Evolutionary conservation across 192 early-diverging fungal species (phyloP).

Genomic region (Diversispora eburnea): DNA sequence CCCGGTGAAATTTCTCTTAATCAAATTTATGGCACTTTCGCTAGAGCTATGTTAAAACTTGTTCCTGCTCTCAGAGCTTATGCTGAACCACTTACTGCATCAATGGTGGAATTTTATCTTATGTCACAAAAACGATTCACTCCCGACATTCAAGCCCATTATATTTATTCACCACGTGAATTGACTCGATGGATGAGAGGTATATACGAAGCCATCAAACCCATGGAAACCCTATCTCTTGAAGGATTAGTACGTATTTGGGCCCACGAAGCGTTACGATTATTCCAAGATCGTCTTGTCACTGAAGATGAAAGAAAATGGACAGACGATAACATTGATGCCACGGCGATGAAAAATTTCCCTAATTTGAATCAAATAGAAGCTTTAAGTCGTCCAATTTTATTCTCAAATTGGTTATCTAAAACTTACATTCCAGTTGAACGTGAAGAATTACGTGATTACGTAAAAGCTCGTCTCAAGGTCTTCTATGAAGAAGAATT

Average conservation of each 20-base stretch:
- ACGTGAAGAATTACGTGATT: slow-evolving; percentile 86
- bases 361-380: slow-evolving; percentile 67
- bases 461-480: slow-evolving; percentile 88
- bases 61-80: slow-evolving; percentile 87
- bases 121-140: slow-evolving; percentile 90
- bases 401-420: slow-evolving; percentile 97
- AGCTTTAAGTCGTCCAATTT: slow-evolving; percentile 82
- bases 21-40: slow-evolving; percentile 96
- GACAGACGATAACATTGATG: slow-evolving; percentile 87
- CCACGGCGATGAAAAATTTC: slow-evolving; percentile 83
- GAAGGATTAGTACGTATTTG: slow-evolving; percentile 93
- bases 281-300: slow-evolving; percentile 99
- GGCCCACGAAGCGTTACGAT: slow-evolving; percentile 96
- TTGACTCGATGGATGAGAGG: slow-evolving; percentile 98
- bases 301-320: slow-evolving; percentile 80
- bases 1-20: slow-evolving; percentile 86
- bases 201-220: slow-evolving; percentile 91
- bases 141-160: slow-evolving; percentile 97
- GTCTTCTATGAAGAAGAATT: slow-evolving; percentile 99
- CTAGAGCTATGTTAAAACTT: slow-evolving; percentile 89
- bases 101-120: slow-evolving; percentile 97
- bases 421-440: slow-evolving; percentile 89
- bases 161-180: slow-evolving; percentile 99
- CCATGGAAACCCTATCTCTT: slow-evolving; percentile 70
- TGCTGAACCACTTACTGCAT: slow-evolving; percentile 82